Evolutionary conservation across 257 asterid species (phyloP), one percentile per base, ranked within the genome.

Genomic region (Primulina eburnea): DNA sequence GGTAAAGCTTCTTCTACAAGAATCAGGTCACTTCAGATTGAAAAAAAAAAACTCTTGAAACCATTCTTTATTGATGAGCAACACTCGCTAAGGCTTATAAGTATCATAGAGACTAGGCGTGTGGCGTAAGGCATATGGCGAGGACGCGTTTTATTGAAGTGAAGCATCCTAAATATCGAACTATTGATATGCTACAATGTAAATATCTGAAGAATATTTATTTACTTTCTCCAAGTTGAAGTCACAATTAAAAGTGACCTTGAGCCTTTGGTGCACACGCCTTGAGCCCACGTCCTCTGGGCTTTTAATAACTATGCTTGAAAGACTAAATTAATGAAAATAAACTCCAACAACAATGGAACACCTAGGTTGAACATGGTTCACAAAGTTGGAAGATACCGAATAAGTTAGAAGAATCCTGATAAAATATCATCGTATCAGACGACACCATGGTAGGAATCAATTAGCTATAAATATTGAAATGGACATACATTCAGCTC

Each of bases 1-100:
- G 60, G 68, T 67, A 62, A 62, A 30, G 29, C 58, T 66, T 24
- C 38, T 30, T 55, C 66, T 24, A n/a, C 40, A 1, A 35, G 43
- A 35, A 35, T 35, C 43, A 35, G 2, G 10, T 35, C 43, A 35
- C 43, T 7, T 0, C 11, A 6, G 9, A 8, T 1, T 35, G 9
- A 35, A 35, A 35, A 35, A 7, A 35, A 35, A 33, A 35, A 8
- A 35, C 2, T 35, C 52, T 40, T 40, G 52, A 11, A 40, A 40
- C 3, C 52, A 8, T 40, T 9, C 17, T 40, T 40, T 9, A 11
- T 11, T 9, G 52, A 40, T 9, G 52, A 10, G 52, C 52, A 40
- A 11, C 1, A 4, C 52, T 40, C 52, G 11, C 17, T 40, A 11
- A 40, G 17, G 5, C 52, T 40, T 40, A 37, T 11, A 40, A 3